Evolutionary conservation across 2,329 filamentous ascomycete genomes (phyloP), one percentile per base, ranked within the genome.

Genomic region (Rutstroemia sp.): DNA sequence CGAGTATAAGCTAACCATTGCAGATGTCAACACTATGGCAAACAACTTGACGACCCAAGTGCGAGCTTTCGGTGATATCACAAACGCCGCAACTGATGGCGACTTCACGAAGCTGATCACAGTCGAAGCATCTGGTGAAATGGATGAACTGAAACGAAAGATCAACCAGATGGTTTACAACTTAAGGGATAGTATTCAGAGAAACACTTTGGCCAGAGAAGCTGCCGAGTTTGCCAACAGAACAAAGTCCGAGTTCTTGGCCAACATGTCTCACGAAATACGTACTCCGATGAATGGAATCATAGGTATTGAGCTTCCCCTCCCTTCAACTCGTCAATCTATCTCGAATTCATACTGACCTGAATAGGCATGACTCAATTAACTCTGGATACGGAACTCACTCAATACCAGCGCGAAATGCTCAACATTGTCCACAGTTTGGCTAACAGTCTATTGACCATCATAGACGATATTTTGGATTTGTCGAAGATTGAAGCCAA

Each of bases 151-250:
- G 66, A 99, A 99, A 75, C 86, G 92, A 67, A 97, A 97, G 79
- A 97, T 99, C 80, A 99, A 97, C 71, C 90, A 95, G 76, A 99
- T 99, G 94, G 92, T 97, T 53, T 94, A 89, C 70, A 96, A 95
- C 70, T 76, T 99, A 61, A 80, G 92, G 64, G 94, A 97, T 73
- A 95, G 89, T 78, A 96, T 99, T 64, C 92, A 97, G 71, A 85
- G 91, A 71, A 99, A 97, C 71, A 96, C 92, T 3, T 90, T 92
- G 63, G 94, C 94, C 57, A 88, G 94, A 72, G 92, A 97, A 73
- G 92, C 92, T 48, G 94, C 94, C 67, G 94, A 99, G 71, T 77
- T 96, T 70, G 94, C 94, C 61, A 97, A 96, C 77, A 92, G 95
- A 74, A 97, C 92, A 44, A 99, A 99, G 70, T 96, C 92, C 9